phyloP scores from a whole-genome alignment of 2,329 filamentous ascomycete species.

The Akanthomyces lecanii region DNA sequence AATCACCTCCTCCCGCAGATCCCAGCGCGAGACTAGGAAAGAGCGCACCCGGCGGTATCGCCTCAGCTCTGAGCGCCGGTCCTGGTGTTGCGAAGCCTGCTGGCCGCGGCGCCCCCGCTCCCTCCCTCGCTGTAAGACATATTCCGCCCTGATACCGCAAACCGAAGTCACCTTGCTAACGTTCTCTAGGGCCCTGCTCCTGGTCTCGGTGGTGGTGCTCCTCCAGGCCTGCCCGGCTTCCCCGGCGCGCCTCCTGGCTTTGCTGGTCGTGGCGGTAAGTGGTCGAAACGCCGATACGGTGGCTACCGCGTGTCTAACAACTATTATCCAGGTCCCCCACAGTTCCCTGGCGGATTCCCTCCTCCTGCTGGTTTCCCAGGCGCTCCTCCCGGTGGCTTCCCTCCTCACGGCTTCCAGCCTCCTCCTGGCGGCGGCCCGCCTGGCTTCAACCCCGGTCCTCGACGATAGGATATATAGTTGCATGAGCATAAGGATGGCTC shows the following conservation, averaged over 20 bases:
- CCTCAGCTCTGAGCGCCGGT: slow-evolving; percentile 71
- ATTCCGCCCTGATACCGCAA: background rate
- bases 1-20: slow-evolving; percentile 91
- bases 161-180: slow-evolving; percentile 21
- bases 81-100: slow-evolving; percentile 88
- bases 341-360: slow-evolving; percentile 47
- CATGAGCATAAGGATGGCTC: slow-evolving; percentile 24
- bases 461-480: slow-evolving; percentile 42
- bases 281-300: slow-evolving; percentile 13
- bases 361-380: slow-evolving; percentile 41
- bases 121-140: slow-evolving; percentile 66
- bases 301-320: slow-evolving; percentile 29
- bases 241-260: slow-evolving; percentile 46
- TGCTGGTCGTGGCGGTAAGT: slow-evolving; percentile 54
- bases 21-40: slow-evolving; percentile 85
- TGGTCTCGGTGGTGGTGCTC: slow-evolving; percentile 71
- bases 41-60: slow-evolving; percentile 62
- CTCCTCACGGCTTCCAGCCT: slow-evolving; percentile 50
- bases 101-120: slow-evolving; percentile 72
- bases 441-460: slow-evolving; percentile 71
- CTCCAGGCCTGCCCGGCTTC: slow-evolving; percentile 53
- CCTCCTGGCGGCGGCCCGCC: slow-evolving; percentile 54
- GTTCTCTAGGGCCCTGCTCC: slow-evolving; percentile 66
- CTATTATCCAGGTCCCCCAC: slow-evolving; percentile 38
- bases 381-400: slow-evolving; percentile 37